These are phyloP conservation scores for Ceratobasidium sp. DNA, from an alignment of 1,284 basidiomycete species.

Conservation along the genomic window DNA sequence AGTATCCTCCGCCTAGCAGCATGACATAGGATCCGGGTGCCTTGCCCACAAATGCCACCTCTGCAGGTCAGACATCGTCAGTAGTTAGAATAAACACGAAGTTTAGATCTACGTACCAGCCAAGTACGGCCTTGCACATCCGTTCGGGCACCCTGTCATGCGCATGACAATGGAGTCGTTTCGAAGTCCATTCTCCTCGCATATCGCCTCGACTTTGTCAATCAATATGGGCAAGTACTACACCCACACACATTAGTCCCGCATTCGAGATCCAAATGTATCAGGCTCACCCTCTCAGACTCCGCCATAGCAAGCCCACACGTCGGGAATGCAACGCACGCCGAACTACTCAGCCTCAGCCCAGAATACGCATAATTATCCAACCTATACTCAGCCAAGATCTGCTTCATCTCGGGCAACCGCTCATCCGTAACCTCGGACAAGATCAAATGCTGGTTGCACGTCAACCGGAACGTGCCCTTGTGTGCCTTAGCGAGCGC, in stretches of 20 bases:
- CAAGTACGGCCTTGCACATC: slow-evolving; percentile 93
- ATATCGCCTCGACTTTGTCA: slow-evolving; percentile 95
- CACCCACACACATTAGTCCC: slow-evolving; percentile 17
- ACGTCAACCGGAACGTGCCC: slow-evolving; percentile 90
- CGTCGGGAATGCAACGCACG: slow-evolving; percentile 98
- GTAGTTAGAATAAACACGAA: background rate
- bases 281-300: slow-evolving; percentile 75
- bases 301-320: slow-evolving; percentile 97
- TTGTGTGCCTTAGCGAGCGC: slow-evolving; percentile 96
- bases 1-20: slow-evolving; percentile 95
- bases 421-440: slow-evolving; percentile 83
- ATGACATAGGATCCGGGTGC: slow-evolving; percentile 93
- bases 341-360: slow-evolving; percentile 85
- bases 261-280: slow-evolving; percentile 9
- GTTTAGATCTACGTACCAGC: slow-evolving; percentile 65
- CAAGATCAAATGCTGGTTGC: slow-evolving; percentile 95
- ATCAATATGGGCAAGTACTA: slow-evolving; percentile 94
- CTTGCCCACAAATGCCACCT: slow-evolving; percentile 97
- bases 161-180: slow-evolving; percentile 97
- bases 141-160: slow-evolving; percentile 97
- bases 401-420: slow-evolving; percentile 77
- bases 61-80: slow-evolving; percentile 54
- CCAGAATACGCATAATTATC: slow-evolving; percentile 88
- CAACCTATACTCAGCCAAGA: slow-evolving; percentile 89
- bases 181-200: slow-evolving; percentile 90